Evolutionary conservation across 2,329 filamentous ascomycete genomes (phyloP).

Genomic region (Pyrenochaeta sp.): DNA sequence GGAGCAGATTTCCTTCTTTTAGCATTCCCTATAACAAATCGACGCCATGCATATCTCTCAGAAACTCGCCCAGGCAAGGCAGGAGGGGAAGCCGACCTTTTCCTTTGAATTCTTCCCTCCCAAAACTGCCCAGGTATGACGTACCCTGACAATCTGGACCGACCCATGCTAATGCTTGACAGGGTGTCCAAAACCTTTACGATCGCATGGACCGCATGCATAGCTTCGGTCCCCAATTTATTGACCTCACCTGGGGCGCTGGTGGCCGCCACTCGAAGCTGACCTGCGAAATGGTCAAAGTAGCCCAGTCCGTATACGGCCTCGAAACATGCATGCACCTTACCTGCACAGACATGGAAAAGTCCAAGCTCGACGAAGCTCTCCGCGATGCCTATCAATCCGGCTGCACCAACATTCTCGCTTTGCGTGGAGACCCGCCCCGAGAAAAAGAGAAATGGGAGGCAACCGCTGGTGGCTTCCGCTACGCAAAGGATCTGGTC

Average conservation of each 20-base stretch:
- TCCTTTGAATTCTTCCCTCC: slow-evolving; percentile 99
- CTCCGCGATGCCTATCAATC: slow-evolving; percentile 88
- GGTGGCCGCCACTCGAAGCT: slow-evolving; percentile 89
- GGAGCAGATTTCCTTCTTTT: slow-evolving; percentile 3
- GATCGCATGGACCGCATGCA: slow-evolving; percentile 99
- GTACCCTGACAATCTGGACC: neutral
- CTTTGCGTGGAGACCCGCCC: slow-evolving; percentile 90
- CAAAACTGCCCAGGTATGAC: slow-evolving; percentile 79
- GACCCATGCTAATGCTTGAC: slow-evolving; percentile 16
- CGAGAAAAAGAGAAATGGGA: slow-evolving; percentile 94
- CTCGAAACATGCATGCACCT: slow-evolving; percentile 99
- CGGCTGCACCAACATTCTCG: slow-evolving; percentile 96
- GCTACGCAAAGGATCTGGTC: slow-evolving; percentile 90
- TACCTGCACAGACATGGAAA: slow-evolving; percentile 97
- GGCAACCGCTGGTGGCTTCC: slow-evolving; percentile 83
- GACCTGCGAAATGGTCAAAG: slow-evolving; percentile 96
- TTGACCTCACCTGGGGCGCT: slow-evolving; percentile 98
- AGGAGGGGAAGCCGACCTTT: slow-evolving; percentile 83
- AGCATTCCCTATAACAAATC: slow-evolving; percentile 1
- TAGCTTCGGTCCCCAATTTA: slow-evolving; percentile 89
- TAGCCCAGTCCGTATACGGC: slow-evolving; percentile 93
- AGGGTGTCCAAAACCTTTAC: slow-evolving; percentile 97
- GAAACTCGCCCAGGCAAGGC: slow-evolving; percentile 84
- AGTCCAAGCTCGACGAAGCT: slow-evolving; percentile 88
- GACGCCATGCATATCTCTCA: slow-evolving; percentile 90